Evolutionary conservation across 768 basidiomycete species (phyloP).

Genomic region (Trametes meyenii): DNA sequence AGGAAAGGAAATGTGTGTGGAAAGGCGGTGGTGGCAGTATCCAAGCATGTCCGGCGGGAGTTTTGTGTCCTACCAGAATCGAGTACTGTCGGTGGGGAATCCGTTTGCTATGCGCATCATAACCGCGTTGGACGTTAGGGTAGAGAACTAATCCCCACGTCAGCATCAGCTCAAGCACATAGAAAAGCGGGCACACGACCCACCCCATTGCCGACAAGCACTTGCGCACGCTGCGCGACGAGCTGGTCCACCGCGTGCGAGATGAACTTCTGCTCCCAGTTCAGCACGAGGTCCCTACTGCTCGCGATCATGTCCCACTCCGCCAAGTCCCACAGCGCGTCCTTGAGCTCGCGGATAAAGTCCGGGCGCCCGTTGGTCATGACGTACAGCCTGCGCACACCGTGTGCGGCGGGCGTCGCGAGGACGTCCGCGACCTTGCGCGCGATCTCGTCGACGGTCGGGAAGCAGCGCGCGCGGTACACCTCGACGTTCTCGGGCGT

Average conservation of each 20-base stretch:
- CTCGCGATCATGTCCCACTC: conserved; percentile 54
- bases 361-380: conserved; percentile 63
- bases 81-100: conserved; percentile 35
- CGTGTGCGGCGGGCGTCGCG: conserved; percentile 21
- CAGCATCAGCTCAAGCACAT: not conserved
- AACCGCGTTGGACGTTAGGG: conserved; percentile 50
- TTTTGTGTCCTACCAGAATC: conserved; percentile 40
- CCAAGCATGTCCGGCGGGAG: not conserved
- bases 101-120: conserved; percentile 45
- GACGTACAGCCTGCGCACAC: conserved; percentile 54
- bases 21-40: not conserved
- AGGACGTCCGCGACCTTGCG: conserved; percentile 40
- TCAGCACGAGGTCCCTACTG: conserved; percentile 57
- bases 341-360: conserved; percentile 52
- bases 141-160: conserved; percentile 44
- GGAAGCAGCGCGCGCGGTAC: conserved; percentile 56
- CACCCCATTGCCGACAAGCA: conserved; percentile 74
- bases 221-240: conserved; percentile 61
- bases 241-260: conserved; percentile 68
- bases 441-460: conserved; percentile 51
- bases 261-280: conserved; percentile 57
- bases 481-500: conserved; percentile 28
- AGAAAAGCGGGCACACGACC: conserved; percentile 24
- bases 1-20: not conserved
- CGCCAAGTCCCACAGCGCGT: conserved; percentile 39